Conservation (phyloP, 1,139 yeast genomes). For the Pichia sorboxylosa region DNA sequence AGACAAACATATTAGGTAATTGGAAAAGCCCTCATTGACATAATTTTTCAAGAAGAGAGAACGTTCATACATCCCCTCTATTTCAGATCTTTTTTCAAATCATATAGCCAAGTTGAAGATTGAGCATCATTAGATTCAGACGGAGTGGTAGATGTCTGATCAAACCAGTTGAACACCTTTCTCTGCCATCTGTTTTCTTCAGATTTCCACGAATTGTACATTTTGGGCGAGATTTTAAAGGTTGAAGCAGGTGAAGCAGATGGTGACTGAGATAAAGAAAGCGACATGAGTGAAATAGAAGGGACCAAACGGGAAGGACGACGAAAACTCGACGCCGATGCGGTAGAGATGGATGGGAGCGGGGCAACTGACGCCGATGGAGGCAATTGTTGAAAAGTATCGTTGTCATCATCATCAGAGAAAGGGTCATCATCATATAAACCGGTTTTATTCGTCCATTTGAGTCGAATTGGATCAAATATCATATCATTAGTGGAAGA, state of each 20-base stretch:
- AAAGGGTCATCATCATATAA: conserved; percentile 30
- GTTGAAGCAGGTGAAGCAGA: conserved; percentile 1
- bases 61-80: conserved; percentile 11
- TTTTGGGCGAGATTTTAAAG: conserved; percentile 16
- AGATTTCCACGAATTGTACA: conserved; percentile 19
- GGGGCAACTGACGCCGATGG: background rate
- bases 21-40: too few species aligned
- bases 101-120: conserved; percentile 19
- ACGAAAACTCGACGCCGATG: conserved; percentile 3
- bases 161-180: conserved; percentile 24
- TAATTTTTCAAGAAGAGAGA: too few species aligned
- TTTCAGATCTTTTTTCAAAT: conserved; percentile 19
- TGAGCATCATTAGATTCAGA: too few species aligned
- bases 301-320: conserved; percentile 9
- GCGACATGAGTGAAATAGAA: conserved; percentile 10
- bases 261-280: conserved; percentile 3
- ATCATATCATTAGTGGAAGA: too few species aligned
- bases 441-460: conserved; percentile 35
- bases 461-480: conserved; percentile 41
- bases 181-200: conserved; percentile 23
- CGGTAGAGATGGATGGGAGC: background rate
- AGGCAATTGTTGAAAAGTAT: background rate
- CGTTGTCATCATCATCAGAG: conserved; percentile 19
- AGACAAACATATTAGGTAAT: too few species aligned
- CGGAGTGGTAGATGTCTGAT: too few species aligned